A percentile compares a stretch with the other conserved stretches of the same genome.
phyloP scores from a whole-genome alignment of 2,329 filamentous ascomycete genomes.

The Cercospora sesami region DNA sequence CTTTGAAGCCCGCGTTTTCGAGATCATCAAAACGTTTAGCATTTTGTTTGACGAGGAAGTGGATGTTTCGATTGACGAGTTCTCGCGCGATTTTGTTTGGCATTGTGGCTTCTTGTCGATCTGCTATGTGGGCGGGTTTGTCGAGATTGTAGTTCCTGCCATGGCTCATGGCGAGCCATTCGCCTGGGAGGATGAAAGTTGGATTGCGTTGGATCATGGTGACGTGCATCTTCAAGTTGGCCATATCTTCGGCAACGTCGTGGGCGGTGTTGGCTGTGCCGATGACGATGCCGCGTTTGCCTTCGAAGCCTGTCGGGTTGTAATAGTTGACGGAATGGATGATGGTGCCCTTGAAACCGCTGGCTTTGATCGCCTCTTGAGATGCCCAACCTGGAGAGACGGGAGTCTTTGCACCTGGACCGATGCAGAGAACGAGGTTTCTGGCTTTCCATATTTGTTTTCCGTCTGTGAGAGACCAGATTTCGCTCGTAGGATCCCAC shows the following conservation, averaged over 20 bases:
- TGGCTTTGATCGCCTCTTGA: constrained; percentile 39
- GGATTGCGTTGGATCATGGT: constrained; percentile 51
- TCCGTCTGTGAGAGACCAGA: constrained; percentile 40
- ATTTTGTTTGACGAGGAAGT: constrained; percentile 36
- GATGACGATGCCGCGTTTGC: constrained; percentile 49
- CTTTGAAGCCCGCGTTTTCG: constrained; percentile 45
- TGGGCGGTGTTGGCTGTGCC: constrained; percentile 53
- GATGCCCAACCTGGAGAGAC: constrained; percentile 29
- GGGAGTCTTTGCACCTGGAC: constrained; percentile 34
- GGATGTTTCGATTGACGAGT: constrained; percentile 37
- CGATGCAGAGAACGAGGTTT: constrained; percentile 41
- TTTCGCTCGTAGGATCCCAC: constrained; percentile 41
- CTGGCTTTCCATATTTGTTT: constrained; percentile 19
- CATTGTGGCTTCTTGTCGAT: constrained; percentile 30
- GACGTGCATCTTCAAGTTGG: constrained; percentile 43
- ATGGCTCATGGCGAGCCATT: constrained; percentile 27
- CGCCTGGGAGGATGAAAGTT: constrained; percentile 44
- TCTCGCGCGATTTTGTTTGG: constrained; percentile 36
- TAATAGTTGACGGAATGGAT: constrained; percentile 42
- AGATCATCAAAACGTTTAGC: constrained; percentile 46
- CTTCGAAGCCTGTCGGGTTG: constrained; percentile 38
- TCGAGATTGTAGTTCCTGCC: constrained; percentile 26
- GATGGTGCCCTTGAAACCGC: constrained; percentile 41
- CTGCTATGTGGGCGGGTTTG: constrained; percentile 23
- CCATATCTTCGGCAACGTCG: constrained; percentile 53